Percentiles rank a stretch among this genome's conserved stretches.
phyloP scores from a whole-genome alignment of 352 stramenopile species.

The Aphanomyces stellatus region DNA sequence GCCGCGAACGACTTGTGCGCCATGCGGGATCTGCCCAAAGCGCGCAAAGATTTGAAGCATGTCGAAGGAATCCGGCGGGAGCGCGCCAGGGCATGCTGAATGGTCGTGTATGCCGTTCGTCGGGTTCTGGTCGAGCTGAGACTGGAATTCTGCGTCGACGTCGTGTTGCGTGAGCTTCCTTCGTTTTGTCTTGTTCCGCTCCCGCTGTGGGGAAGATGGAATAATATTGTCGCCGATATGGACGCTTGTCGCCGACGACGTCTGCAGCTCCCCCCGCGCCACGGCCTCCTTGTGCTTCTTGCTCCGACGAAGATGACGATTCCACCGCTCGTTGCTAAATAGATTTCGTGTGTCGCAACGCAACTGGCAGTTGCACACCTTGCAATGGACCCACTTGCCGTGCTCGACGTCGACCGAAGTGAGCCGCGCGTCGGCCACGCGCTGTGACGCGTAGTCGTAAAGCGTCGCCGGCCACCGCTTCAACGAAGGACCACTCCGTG shows the following conservation, averaged over 20 bases:
- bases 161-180: conserved; percentile 1
- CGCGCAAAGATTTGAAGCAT: conserved; percentile 11
- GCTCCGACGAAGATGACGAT: conserved; percentile 2
- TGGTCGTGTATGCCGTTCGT: not conserved
- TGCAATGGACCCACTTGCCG: conserved; percentile 3
- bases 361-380: not conserved
- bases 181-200: not conserved
- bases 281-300: not conserved
- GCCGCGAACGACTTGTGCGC: not conserved
- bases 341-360: conserved; percentile 1
- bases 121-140: not conserved
- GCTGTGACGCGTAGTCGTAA: not conserved
- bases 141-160: conserved; percentile 1
- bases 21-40: not conserved
- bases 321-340: conserved; percentile 2
- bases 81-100: not conserved
- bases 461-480: not conserved
- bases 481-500: not conserved
- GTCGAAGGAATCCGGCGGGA: not conserved
- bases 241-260: not conserved
- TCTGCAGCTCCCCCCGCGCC: not conserved
- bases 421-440: not conserved
- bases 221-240: not conserved
- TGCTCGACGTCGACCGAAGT: not conserved
- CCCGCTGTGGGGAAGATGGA: not conserved